Base-by-base conservation (phyloP, 2,329 filamentous ascomycete species). In the Atkinsonella hypoxylon region DNA sequence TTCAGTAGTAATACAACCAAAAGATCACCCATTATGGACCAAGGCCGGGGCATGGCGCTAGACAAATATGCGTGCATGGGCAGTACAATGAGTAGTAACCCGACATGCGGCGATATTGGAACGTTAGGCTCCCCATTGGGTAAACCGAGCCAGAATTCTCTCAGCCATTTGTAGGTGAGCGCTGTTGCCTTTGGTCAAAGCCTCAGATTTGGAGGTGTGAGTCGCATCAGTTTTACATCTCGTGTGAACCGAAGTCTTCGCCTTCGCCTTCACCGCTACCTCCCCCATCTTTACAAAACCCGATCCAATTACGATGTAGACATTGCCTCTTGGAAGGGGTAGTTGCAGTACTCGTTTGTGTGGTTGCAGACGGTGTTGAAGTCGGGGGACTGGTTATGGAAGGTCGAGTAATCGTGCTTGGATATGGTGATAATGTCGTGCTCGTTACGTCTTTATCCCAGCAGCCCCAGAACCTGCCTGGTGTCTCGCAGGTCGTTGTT, bases 391-490 rank as follows among this genome's bases (percentile, higher is more conserved):
- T 55, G 2, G 64, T 65, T 36, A 64, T 61, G 1, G 59, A 54
- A 11, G 61, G 61, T 2, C 47, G 49, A 12, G 45, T 40, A 18
- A 45, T 43, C n/a, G 42, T 47, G 18, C 31, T 22, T 31, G 49
- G 48, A 12, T 42, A 11, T 15, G 51, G 15, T 12, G 6, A 34
- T 38, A 13, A 26, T 45, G 56, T 59, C 17, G 62, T 59, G 10
- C 62, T 62, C 1, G 67, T 46, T 42, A 61, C 61, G 10, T 66
- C 26, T 43, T 43, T 55, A 55, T 80, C 77, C 50, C 68, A 63
- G 57, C 78, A 81, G 4, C 78, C 78, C 72, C 75, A 80, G 60
- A 81, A 77, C 44, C 68, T 62, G 4, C 79, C 78, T 1, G 78
- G 78, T 2, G 70, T 75, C 48, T 71, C 58, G 56, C 78, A 81